A percentile compares a stretch with the other conserved stretches of the same genome.
Evolutionary conservation across 805 yeast species (phyloP).

Genomic region (Wickerhamomyces silvicola): DNA sequence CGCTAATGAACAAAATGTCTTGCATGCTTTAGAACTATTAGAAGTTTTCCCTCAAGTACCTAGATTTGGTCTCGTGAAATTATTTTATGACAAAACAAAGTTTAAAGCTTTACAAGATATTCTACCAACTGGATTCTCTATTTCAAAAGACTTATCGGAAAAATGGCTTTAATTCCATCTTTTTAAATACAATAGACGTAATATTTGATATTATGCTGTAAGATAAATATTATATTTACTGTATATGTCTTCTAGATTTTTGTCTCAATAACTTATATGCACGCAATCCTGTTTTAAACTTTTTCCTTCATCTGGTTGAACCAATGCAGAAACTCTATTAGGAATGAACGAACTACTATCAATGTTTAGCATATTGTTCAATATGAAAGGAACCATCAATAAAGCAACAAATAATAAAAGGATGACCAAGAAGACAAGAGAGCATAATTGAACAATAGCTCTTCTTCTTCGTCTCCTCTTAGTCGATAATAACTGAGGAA

Average conservation of each 20-base stretch:
- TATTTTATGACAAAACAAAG: slow-evolving; percentile 12
- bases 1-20: neutral
- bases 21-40: slow-evolving; percentile 5
- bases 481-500: slow-evolving; percentile 39
- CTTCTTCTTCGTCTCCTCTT: slow-evolving; percentile 36
- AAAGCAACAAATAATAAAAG: slow-evolving; percentile 25
- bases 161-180: slow-evolving; percentile 1
- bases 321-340: slow-evolving; percentile 20
- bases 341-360: slow-evolving; percentile 39
- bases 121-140: too few relatives aligned
- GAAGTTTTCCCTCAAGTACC: slow-evolving; percentile 10
- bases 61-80: slow-evolving; percentile 17
- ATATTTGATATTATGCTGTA: too few relatives aligned
- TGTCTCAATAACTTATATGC: slow-evolving; percentile 11
- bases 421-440: slow-evolving; percentile 30
- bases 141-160: too few relatives aligned
- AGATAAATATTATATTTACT: too few relatives aligned
- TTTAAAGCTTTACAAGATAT: slow-evolving; percentile 1
- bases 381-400: slow-evolving; percentile 34
- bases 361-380: slow-evolving; percentile 27
- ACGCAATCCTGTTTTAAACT: slow-evolving; percentile 14
- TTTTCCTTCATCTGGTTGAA: slow-evolving; percentile 37
- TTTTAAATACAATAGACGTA: neutral
- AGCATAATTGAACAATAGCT: slow-evolving; percentile 26
- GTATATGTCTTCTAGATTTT: slow-evolving; percentile 7